Conservation (phyloP, 2,329 filamentous ascomycete genomes). For the Setomelanomma holmii region DNA sequence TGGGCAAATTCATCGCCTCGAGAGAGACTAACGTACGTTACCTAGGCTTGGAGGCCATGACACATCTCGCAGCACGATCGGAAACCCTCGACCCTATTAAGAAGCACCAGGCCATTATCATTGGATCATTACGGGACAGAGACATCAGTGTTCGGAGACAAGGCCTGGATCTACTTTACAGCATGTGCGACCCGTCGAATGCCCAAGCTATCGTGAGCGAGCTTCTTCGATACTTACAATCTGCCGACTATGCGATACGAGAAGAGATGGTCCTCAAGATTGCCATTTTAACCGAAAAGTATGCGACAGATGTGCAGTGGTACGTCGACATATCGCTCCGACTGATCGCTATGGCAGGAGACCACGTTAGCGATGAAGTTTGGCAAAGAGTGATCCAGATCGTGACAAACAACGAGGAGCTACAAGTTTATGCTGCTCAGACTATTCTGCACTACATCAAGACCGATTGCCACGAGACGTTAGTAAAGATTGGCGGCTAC, state of each 20-base stretch:
- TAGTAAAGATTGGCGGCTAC: conserved; percentile 98
- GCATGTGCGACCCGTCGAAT: conserved; percentile 98
- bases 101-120: conserved; percentile 94
- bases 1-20: conserved; percentile 96
- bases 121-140: conserved; percentile 90
- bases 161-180: conserved; percentile 94
- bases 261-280: conserved; percentile 99
- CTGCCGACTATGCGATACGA: conserved; percentile 94
- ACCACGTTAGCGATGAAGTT: conserved; percentile 98
- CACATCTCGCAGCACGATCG: conserved; percentile 89
- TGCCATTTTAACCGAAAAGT: conserved; percentile 97
- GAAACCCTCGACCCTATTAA: conserved; percentile 98
- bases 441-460: conserved; percentile 93
- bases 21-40: conserved; percentile 97
- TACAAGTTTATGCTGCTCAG: conserved; percentile 95
- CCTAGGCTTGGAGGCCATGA: conserved; percentile 95
- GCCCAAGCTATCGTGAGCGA: conserved; percentile 92
- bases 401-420: conserved; percentile 97
- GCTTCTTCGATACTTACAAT: conserved; percentile 91
- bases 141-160: conserved; percentile 98
- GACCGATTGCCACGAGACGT: conserved; percentile 93
- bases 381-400: conserved; percentile 99
- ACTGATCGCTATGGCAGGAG: conserved; percentile 93
- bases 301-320: conserved; percentile 98
- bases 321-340: conserved; percentile 97